Percentiles rank a stretch among this genome's conserved stretches.
phyloP scores from a whole-genome alignment of 1,284 basidiomycete species.

The Acaromyces ingoldii region DNA sequence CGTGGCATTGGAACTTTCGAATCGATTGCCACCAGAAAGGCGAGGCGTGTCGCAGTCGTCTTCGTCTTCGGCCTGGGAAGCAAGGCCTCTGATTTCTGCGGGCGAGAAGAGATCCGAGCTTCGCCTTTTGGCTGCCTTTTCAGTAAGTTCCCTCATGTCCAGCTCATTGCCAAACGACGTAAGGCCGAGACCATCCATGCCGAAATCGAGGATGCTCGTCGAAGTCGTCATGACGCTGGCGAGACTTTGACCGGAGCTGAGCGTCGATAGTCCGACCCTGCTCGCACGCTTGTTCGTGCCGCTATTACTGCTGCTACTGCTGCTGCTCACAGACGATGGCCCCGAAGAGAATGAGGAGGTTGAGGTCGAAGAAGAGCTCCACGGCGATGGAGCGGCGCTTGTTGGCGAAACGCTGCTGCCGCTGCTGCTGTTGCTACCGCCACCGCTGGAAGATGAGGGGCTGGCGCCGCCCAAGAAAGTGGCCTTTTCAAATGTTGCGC shows the following conservation, averaged over 20 bases:
- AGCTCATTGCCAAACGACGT: too few relatives aligned
- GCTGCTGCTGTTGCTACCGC: too few relatives aligned
- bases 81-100: background rate
- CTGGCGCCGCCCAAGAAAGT: background rate
- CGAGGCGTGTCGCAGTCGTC: conserved; percentile 8
- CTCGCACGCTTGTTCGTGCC: conserved; percentile 23
- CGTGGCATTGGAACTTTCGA: background rate
- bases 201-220: conserved; percentile 22
- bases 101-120: background rate
- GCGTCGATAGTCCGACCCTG: conserved; percentile 15
- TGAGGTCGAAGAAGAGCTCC: too few relatives aligned
- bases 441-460: too few relatives aligned
- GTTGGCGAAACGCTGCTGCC: too few relatives aligned
- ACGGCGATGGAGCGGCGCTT: too few relatives aligned
- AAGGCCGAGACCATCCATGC: background rate
- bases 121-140: background rate
- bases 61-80: background rate
- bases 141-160: too few relatives aligned
- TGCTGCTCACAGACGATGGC: conserved; percentile 10
- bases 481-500: conserved; percentile 9
- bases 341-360: too few relatives aligned
- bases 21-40: background rate
- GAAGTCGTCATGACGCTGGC: conserved; percentile 18
- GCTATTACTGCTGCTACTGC: conserved; percentile 22
- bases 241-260: conserved; percentile 8